Evolutionary conservation across 345 rosid species (phyloP), one percentile per base, ranked within the genome.

Genomic region (Alliaria petiolata): DNA sequence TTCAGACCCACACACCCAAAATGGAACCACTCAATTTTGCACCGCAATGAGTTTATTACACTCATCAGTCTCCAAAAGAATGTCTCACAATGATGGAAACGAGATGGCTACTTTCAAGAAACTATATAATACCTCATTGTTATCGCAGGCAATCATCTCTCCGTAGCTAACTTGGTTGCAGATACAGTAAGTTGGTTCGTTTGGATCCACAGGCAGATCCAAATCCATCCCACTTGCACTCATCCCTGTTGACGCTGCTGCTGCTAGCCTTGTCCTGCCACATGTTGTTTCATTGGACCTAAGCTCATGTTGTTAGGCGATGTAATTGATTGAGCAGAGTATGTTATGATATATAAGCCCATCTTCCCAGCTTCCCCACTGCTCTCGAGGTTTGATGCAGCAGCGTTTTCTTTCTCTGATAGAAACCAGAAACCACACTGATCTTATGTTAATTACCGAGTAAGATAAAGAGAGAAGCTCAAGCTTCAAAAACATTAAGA

Each of bases 1-100:
- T 86, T 95, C 72, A 91, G 69, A 43, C 95, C 95, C 25, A 95
- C 97, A 22, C 99, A 95, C 0, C 93, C 95, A 36, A 91, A 95
- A 78, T 91, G 97, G 78, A 95, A 91, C 99, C 99, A 95, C 76
- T 95, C 99, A 78, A 95, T 91, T 82, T 86, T 89, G 86, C 99
- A 91, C 97, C 91, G 90, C 15, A 43, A 63, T n/a, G 45, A 45
- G 13, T 57, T 50, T 15, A 19, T 44, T 10, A 63, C 38, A 28
- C 67, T 22, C 15, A 20, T 65, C 71, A 55, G 44, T 30, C 45
- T 9, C n/a, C 15, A 34, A 62, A 1, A 26, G 34, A 63, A 55
- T 30, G 31, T 49, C 31, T 50, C 58, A 17, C 47, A 51, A 42
- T 50, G 12, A 26, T 31, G 45, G 54, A 28, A 26, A 28, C 54